These are phyloP conservation scores for Geotrichum citri-aurantii DNA, from an alignment of 1,139 yeast species.

Conservation along the genomic window DNA sequence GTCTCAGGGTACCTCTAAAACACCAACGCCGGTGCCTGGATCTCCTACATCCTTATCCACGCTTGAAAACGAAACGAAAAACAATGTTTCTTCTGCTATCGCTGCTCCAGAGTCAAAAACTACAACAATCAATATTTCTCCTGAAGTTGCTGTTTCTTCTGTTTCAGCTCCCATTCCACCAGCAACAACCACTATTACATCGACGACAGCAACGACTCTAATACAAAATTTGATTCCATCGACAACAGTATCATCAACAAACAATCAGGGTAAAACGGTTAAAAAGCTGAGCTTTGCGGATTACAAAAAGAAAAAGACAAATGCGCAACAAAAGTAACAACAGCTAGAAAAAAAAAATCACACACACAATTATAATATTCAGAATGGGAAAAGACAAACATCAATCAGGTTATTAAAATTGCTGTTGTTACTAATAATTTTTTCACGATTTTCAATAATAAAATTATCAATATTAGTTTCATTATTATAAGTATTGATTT, in stretches of 20 bases:
- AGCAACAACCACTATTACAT: background rate
- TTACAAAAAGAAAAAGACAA: conserved; percentile 60
- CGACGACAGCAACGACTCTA: background rate
- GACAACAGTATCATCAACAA: conserved; percentile 22
- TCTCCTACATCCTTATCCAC: conserved; percentile 10
- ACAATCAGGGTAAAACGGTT: conserved; percentile 33
- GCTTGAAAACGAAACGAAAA: background rate
- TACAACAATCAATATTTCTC: background rate
- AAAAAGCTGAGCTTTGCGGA: conserved; percentile 81
- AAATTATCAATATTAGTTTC: background rate
- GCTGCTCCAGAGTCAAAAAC: background rate
- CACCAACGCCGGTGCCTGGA: conserved; percentile 11
- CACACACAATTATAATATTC: too few species aligned
- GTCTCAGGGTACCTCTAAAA: conserved; percentile 5
- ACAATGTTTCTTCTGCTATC: background rate
- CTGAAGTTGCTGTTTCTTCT: background rate
- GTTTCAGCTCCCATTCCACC: background rate
- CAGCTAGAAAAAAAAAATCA: background rate
- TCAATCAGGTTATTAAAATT: background rate
- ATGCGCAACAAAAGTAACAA: background rate
- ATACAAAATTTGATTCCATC: conserved; percentile 24
- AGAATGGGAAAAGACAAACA: background rate
- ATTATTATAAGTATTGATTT: background rate
- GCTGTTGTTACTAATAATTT: too few species aligned
- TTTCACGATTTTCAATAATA: background rate